Base-by-base conservation (phyloP, 139 green algal species). In the Coelastrella sp. region DNA sequence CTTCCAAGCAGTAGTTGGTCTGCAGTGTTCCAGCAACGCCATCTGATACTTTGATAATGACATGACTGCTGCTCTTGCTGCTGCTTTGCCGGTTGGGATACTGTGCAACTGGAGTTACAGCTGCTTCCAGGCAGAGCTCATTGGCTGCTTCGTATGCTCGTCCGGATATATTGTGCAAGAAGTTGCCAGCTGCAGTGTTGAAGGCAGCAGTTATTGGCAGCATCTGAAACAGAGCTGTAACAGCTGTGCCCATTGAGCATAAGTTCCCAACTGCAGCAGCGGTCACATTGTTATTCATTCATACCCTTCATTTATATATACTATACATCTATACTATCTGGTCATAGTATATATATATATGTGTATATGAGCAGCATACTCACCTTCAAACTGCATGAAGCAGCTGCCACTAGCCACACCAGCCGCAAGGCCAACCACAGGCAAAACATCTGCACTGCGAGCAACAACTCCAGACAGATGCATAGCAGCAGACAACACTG, bases 341-440 rank as follows among this genome's bases (percentile, higher is more conserved):
- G n/a, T n/a, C n/a, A 57, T 57, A 57, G 45, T 1, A 0, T 57
- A 0, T 0, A 57, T 13, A 57, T 13, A 13, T 57, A 9, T 57
- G 1, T 57, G n/a, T n/a, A n/a, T n/a, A n/a, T n/a, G n/a, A n/a
- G n/a, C n/a, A 23, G 48, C 48, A 57, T 2, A 2, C 75, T 32
- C 35, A 76, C 78, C 57, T 50, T 84, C 41, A 45, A 57, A 75
- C 30, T 62, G 60, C 40, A 84, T 15, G 27, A 76, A 74, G 60
- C 78, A 84, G 78, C 53, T 75, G 40, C 60, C 62, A 11, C 27
- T 63, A 37, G 60, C 78, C 1, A 76, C 15, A 3, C 78, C 62
- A 34, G 78, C 60, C n/a, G 78, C 60, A 4, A 76, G 78, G 8
- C 17, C n/a, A 13, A 84, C 25, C n/a, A 45, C 41, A 7, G 62